These are phyloP conservation scores for Kodamaea fungicola DNA, from an alignment of 1,139 yeast genomes.

Conservation along the genomic window DNA sequence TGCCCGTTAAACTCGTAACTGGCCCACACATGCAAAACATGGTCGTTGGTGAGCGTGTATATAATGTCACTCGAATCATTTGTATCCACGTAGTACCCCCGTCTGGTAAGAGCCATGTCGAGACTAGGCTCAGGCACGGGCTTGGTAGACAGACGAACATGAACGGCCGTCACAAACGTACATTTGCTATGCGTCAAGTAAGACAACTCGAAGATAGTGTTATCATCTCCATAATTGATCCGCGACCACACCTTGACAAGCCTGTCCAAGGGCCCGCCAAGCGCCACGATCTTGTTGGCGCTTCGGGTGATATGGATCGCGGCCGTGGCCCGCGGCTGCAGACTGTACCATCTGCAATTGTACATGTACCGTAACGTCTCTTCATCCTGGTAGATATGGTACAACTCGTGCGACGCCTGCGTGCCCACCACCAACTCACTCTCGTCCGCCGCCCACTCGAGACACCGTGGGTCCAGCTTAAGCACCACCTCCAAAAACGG, in stretches of 20 bases:
- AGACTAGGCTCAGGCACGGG: neutral
- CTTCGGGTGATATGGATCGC: constrained; percentile 57
- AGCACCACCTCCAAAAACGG: constrained; percentile 19
- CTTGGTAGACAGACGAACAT: constrained; percentile 5
- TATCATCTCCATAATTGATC: constrained; percentile 62
- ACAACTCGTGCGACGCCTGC: constrained; percentile 44
- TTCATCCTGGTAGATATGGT: constrained; percentile 44
- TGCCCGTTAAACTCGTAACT: constrained; percentile 61
- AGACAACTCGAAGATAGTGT: constrained; percentile 66
- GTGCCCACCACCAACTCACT: constrained; percentile 66
- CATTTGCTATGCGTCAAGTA: constrained; percentile 60
- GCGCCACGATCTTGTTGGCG: constrained; percentile 63
- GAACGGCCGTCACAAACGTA: constrained; percentile 47
- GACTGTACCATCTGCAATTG: constrained; percentile 50
- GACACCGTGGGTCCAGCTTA: constrained; percentile 38
- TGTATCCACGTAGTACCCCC: constrained; percentile 5
- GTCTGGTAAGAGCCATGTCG: constrained; percentile 1
- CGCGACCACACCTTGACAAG: constrained; percentile 80
- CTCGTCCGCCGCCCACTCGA: constrained; percentile 64
- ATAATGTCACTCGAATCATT: constrained; percentile 42
- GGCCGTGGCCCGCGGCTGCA: constrained; percentile 57
- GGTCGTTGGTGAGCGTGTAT: constrained; percentile 59
- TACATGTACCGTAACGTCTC: constrained; percentile 28
- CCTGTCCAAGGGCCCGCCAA: constrained; percentile 53
- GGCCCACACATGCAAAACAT: constrained; percentile 66